Evolutionary conservation across 345 rosid species (phyloP).

Genomic region (Eucalyptus guilfoylei): DNA sequence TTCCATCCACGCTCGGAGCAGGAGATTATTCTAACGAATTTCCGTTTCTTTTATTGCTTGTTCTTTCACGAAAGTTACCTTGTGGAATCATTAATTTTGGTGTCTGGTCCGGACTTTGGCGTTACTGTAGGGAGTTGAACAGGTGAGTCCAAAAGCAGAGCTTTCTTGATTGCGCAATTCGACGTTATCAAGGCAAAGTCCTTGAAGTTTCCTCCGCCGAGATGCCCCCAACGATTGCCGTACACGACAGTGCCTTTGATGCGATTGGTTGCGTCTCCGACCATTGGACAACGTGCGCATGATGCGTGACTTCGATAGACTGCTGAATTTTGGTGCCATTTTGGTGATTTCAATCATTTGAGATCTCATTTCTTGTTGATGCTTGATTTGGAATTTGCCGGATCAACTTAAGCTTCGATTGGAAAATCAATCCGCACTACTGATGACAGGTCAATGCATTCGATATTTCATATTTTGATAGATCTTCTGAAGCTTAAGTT

Average conservation of each 20-base stretch:
- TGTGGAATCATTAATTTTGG: too few relatives aligned
- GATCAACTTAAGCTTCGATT: not conserved
- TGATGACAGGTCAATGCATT: fast-evolving
- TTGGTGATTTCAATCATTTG: not conserved
- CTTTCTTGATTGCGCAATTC: not conserved
- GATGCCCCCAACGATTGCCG: not conserved
- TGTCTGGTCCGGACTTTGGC: too few relatives aligned
- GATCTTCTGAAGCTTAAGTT: not conserved
- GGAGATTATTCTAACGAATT: too few relatives aligned
- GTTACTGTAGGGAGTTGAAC: too few relatives aligned
- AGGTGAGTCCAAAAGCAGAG: too few relatives aligned
- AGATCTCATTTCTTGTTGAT: not conserved
- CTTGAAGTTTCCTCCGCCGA: not conserved
- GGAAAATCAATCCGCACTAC: not conserved
- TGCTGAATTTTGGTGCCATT: not conserved
- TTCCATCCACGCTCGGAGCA: too few relatives aligned
- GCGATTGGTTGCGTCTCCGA: not conserved
- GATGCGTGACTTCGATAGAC: not conserved
- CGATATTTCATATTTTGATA: not conserved
- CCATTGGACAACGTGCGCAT: not conserved
- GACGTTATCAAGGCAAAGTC: not conserved
- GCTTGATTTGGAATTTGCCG: not conserved
- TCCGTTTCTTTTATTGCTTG: too few relatives aligned
- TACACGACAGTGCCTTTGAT: not conserved
- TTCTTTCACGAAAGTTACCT: too few relatives aligned